phyloP scores from a whole-genome alignment of 805 yeast species.

The Cyberlindnera mycetangii region DNA sequence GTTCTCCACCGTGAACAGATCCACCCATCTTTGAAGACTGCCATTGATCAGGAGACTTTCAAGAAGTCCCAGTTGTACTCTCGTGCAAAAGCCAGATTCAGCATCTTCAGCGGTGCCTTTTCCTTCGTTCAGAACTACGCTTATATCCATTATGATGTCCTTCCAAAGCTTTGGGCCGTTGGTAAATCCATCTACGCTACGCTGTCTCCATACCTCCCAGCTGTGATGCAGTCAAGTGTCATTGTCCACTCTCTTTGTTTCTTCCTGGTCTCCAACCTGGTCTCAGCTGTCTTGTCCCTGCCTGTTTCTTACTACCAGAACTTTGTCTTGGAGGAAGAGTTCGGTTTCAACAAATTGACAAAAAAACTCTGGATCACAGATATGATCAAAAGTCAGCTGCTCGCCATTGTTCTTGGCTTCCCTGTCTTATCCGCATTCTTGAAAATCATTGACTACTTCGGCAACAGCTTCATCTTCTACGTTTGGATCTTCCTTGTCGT shows the following conservation, averaged over 20 bases:
- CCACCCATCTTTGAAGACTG: conserved; percentile 66
- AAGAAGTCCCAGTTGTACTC: conserved; percentile 76
- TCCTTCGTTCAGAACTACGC: conserved; percentile 54
- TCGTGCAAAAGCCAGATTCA: conserved; percentile 71
- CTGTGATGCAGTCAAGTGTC: conserved; percentile 45
- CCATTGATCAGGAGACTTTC: conserved; percentile 71
- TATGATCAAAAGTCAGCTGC: conserved; percentile 52
- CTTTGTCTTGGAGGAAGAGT: conserved; percentile 88
- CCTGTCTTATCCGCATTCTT: conserved; percentile 74
- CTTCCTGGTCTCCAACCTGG: conserved; percentile 45
- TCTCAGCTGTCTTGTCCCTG: conserved; percentile 51
- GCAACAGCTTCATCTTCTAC: conserved; percentile 78
- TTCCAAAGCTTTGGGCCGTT: conserved; percentile 60
- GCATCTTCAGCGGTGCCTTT: conserved; percentile 51
- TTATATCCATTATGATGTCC: conserved; percentile 54
- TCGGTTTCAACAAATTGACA: conserved; percentile 90
- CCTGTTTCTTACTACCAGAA: conserved; percentile 76
- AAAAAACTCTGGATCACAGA: conserved; percentile 69
- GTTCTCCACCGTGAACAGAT: conserved; percentile 54
- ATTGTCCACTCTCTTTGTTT: conserved; percentile 73
- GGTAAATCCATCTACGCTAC: conserved; percentile 39
- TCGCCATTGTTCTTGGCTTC: conserved; percentile 60
- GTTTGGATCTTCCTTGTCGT: conserved; percentile 67
- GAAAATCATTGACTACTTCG: conserved; percentile 76
- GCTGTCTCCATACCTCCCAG: conserved; percentile 28